A percentile compares a stretch with the other conserved stretches of the same genome.
Evolutionary conservation across 1,139 yeast genomes (phyloP).

Genomic region (Geotrichum cucujoidarum): DNA sequence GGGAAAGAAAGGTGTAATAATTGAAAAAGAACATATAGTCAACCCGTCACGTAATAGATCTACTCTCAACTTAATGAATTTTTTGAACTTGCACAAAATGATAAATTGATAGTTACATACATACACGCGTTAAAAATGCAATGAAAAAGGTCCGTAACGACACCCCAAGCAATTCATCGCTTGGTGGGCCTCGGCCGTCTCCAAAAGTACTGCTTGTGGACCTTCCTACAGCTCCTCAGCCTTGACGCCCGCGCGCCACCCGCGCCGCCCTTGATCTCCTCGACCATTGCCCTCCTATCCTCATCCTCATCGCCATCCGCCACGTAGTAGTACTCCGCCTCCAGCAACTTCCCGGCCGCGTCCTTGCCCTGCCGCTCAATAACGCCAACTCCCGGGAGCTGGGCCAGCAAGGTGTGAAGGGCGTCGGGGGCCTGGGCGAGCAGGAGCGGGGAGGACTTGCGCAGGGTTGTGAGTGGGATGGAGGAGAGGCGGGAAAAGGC

Average conservation of each 20-base stretch:
- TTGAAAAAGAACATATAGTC: background rate
- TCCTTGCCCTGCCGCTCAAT: conserved; percentile 87
- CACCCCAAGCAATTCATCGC: background rate
- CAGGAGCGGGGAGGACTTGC: conserved; percentile 42
- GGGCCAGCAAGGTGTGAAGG: conserved; percentile 42
- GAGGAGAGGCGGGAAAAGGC: conserved; percentile 87
- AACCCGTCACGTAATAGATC: background rate
- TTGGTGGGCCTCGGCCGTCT: conserved; percentile 17
- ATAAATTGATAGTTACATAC: background rate
- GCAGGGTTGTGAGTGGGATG: conserved; percentile 70
- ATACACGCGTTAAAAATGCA: too few species aligned
- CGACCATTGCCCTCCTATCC: conserved; percentile 64
- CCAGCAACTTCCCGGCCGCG: conserved; percentile 92
- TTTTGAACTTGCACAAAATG: too few species aligned
- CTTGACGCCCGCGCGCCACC: conserved; percentile 54
- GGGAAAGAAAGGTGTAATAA: background rate
- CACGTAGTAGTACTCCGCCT: conserved; percentile 87
- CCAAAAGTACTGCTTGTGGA: conserved; percentile 66
- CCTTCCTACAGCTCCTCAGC: conserved; percentile 82
- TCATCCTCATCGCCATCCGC: conserved; percentile 74
- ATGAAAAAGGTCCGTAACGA: too few species aligned
- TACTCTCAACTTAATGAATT: background rate
- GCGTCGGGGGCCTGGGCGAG: conserved; percentile 30
- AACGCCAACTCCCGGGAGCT: conserved; percentile 64
- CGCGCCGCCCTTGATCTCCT: conserved; percentile 55